Base-by-base conservation (phyloP, 495 filamentous ascomycete species). In the Podospora anserina region DNA sequence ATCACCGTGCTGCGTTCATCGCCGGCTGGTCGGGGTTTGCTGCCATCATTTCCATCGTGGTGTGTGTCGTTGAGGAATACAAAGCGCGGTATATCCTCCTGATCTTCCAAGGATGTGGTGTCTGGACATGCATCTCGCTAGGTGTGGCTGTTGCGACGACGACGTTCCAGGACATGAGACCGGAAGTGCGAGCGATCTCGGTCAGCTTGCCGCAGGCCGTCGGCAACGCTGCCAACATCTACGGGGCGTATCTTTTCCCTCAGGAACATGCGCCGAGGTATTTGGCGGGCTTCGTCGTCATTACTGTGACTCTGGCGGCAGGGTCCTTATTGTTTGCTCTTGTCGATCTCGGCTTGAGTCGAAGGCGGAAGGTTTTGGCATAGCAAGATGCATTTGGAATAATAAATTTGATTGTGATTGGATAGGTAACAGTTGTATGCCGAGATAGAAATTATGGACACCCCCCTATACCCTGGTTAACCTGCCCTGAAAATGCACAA, bases 1-100 rank as follows among this genome's bases (percentile, higher is more conserved):
- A 61, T 9, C 66, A 75, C 15, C 73, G 76, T 5, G 69, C 71
- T 18, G 70, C 67, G 34, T 66, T 77, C 65, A 77, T 83, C 59
- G 76, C 79, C 26, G 70, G 61, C 63, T 82, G 81, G 75, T 69
- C 86, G 16, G 66, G 70, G 13, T 68, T 83, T 26, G 77, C 80
- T 0, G 76, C 82, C 55, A 59, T 79, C 32, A 81, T 79, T 66
- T 76, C 81, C 28, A 78, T 85, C 20, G 71, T 81, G 19, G 79
- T 81, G 19, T 81, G 79, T 64, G 68, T 70, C 19, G 80, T 83
- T 0, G 82, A 80, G 65, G 77, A 82, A 65, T 80, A 78, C 59
- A 81, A 73, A 0, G 82, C 82, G 4, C 79, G 84, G 15, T 87
- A 87, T 60, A 80, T 81, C 4, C 76, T 87, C n/a, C 76, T 87